Evolutionary conservation across 169 alveolate species (phyloP), one percentile per base, ranked within the genome.

Genomic region (Plasmodium knowlesi): DNA sequence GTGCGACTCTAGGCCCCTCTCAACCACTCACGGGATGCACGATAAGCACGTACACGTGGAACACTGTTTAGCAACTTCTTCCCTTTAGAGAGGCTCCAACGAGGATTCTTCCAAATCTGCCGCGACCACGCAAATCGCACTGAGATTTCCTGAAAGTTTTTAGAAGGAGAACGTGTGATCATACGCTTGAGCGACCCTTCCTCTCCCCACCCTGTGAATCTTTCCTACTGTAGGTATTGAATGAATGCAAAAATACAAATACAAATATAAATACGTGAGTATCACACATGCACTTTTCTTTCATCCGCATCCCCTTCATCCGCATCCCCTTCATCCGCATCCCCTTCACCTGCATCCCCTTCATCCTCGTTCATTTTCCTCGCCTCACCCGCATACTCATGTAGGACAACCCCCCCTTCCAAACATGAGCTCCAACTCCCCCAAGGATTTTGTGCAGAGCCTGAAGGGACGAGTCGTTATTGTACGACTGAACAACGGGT

Each of bases 401-500:
- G 54, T 10, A 43, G 54, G 54, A 61, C 25, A 61, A 61, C 74
- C 32, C 0, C 34, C 12, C 32, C 12, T 0, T 34, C 14, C 30
- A 1, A 67, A 67, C 10, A 91, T 91, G 95, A 43, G 84, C 46
- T 71, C 95, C 28, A 91, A 91, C 80, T 82, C 95, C 4, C 95
- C 95, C 9, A 91, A 91, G 57, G 91, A 91, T 54, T 91, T 91
- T 82, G 95, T 91, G 2, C 86, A 91, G 61, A 91, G 84, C 74
- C 67, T 91, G 28, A 91, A 91, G 57, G 95, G 95, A 4, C 92
- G 72, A 19, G 71, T 96, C 14, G 97, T 96, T 12, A 82, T 95
- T 3, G 97, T 96, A 8, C 86, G 96, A 72, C 93, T 96, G 74
- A 95, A 95, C 90, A 95, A 96, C 32, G 97, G 97, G 34, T 46